Percentiles rank a stretch among this genome's conserved stretches.
Evolutionary conservation across 2,329 filamentous ascomycete genomes (phyloP).

Genomic region (Falciphora oryzae): DNA sequence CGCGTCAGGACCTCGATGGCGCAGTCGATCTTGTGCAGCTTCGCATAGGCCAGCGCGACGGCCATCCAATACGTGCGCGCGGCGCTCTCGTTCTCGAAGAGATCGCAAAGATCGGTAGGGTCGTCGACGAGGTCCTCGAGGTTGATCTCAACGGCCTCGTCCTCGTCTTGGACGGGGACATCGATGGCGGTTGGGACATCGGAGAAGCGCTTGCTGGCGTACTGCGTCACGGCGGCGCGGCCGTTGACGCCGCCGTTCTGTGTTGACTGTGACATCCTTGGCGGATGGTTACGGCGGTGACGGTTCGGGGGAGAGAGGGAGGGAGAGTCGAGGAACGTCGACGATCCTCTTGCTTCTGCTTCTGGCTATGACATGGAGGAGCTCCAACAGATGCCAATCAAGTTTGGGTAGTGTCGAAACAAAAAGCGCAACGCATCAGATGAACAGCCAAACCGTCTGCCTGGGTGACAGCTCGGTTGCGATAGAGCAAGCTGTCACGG

Average conservation of each 20-base stretch:
- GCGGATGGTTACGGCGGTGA: slow-evolving; percentile 14
- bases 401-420: background rate
- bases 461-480: background rate
- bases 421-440: background rate
- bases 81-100: slow-evolving; percentile 90
- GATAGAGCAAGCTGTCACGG: background rate
- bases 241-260: slow-evolving; percentile 41
- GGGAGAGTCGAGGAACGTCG: background rate
- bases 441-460: background rate
- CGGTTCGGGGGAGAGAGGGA: background rate
- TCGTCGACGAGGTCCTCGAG: slow-evolving; percentile 88
- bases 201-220: slow-evolving; percentile 53
- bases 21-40: slow-evolving; percentile 89
- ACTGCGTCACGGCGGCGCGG: slow-evolving; percentile 26
- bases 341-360: background rate
- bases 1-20: slow-evolving; percentile 68
- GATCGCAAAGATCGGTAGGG: slow-evolving; percentile 86
- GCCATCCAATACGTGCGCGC: slow-evolving; percentile 95
- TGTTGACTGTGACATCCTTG: slow-evolving; percentile 33
- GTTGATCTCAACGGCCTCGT: slow-evolving; percentile 84
- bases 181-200: slow-evolving; percentile 62
- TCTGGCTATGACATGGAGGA: background rate
- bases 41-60: slow-evolving; percentile 94
- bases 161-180: slow-evolving; percentile 61
- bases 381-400: background rate